A percentile compares a stretch with the other conserved stretches of the same genome.
Conservation (phyloP, 495 filamentous ascomycete genomes). For the Talaromyces liani region DNA sequence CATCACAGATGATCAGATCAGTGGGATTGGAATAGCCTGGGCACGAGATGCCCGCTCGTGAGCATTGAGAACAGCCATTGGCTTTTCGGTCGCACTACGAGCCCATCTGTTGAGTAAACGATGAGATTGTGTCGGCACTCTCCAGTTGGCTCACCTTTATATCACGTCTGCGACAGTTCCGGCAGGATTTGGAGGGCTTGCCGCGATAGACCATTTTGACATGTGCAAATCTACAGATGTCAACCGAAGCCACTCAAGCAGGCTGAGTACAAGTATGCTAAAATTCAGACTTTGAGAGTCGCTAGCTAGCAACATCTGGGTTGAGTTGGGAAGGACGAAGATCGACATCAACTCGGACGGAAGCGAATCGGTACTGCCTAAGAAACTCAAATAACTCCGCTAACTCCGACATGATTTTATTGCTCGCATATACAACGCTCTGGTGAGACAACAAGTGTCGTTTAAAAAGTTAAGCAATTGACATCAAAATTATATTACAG, state of each 20-base stretch:
- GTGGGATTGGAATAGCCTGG: constrained; percentile 1
- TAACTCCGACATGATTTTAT: background rate
- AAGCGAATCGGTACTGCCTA: background rate
- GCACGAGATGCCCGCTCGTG: background rate
- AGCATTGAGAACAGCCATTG: constrained; percentile 1
- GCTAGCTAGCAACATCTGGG: background rate
- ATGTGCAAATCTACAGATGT: background rate
- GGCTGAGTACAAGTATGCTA: background rate
- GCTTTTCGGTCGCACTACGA: constrained; percentile 2
- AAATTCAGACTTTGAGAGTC: background rate
- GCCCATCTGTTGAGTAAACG: background rate
- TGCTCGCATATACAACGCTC: background rate
- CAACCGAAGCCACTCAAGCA: background rate
- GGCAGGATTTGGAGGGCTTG: constrained; percentile 4
- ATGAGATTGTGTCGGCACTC: background rate
- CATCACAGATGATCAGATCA: background rate
- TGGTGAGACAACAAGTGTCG: no score
- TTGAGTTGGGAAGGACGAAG: background rate
- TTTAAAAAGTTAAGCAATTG: no score
- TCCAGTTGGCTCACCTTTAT: background rate
- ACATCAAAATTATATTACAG: background rate
- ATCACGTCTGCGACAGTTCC: constrained; percentile 4
- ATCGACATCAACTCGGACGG: background rate
- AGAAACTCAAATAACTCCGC: background rate
- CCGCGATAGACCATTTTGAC: constrained; percentile 5